Evolutionary conservation across 2,329 filamentous ascomycete species (phyloP), one percentile per base, ranked within the genome.

Genomic region (Neocucurbitaria cava): DNA sequence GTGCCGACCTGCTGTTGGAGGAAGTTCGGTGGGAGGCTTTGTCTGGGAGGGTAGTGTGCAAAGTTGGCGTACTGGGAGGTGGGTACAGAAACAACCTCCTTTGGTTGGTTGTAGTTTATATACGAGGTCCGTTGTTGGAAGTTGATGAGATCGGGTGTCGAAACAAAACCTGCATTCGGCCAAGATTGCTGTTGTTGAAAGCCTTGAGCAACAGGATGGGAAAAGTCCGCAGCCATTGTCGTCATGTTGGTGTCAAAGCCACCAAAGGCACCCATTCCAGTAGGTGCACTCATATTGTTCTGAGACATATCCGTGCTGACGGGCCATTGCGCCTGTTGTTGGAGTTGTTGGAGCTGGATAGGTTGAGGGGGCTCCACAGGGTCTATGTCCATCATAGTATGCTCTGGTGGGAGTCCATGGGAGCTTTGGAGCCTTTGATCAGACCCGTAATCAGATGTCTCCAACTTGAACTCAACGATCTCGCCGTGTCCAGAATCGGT

Each of bases 21-120:
- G 51, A 75, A 75, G 46, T 73, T 72, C n/a, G 72, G 68, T 15
- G 72, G 72, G 8, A 74, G 60, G 39, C 72, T 75, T 45, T 74
- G 70, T 39, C 72, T 59, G 11, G 38, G 38, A 28, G 71, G 69
- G 48, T 70, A 74, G 23, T 75, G 70, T 5, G 64, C 57, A 42
- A 73, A 72, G 46, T 70, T 68, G 54, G 71, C 63, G 45, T 72
- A 71, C 41, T 73, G 71, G 21, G 72, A 73, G 7, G 67, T 72
- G 8, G 71, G 71, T 21, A 74, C 71, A 1, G 63, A 59, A 3
- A 72, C 64, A 15, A 73, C 68, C 44, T 74, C 68, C 38, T 72
- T 70, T 8, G 69, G 65, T 24, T 64, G 56, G 38, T 68, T 61
- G 52, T 73, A 75, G 54, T 65, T 66, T 62, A 73, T 72, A 48